Conservation (phyloP, 1,284 basidiomycete genomes). For the Golubevia sp. region DNA sequence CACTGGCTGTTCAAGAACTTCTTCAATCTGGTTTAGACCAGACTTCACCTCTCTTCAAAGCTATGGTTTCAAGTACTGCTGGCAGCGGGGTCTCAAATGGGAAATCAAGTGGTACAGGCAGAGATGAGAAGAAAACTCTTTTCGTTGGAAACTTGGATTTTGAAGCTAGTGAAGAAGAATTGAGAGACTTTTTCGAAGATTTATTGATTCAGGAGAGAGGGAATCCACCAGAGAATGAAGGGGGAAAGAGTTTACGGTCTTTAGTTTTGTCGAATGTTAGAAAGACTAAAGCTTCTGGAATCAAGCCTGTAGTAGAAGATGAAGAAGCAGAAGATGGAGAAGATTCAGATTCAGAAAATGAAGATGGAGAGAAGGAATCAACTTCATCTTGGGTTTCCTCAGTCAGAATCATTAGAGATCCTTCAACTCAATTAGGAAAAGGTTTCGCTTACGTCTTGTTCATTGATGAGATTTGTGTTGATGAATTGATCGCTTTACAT, state of each 20-base stretch:
- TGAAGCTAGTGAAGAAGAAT: constrained; percentile 84
- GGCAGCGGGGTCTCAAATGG: background rate
- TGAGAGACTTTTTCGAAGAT: constrained; percentile 83
- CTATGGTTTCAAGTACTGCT: background rate
- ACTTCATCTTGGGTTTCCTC: constrained; percentile 73
- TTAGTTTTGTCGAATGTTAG: background rate
- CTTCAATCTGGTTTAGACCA: constrained; percentile 45
- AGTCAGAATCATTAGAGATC: constrained; percentile 86
- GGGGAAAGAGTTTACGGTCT: constrained; percentile 13
- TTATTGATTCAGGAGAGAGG: constrained; percentile 78
- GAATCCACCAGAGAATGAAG: constrained; percentile 47
- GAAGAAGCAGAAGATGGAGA: constrained; percentile 6
- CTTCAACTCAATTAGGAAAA: constrained; percentile 93
- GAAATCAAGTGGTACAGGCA: background rate
- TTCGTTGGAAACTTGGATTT: constrained; percentile 96
- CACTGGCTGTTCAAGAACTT: constrained; percentile 37
- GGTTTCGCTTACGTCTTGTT: constrained; percentile 95
- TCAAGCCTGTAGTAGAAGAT: constrained; percentile 33
- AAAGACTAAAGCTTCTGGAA: constrained; percentile 4
- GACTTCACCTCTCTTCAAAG: constrained; percentile 1
- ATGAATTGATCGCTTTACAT: constrained; percentile 52
- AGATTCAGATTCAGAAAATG: background rate
- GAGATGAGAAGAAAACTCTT: constrained; percentile 70
- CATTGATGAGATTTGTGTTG: constrained; percentile 67
- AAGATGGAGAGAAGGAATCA: constrained; percentile 26